These are phyloP conservation scores for Ceratocystis eucalypticola DNA, from an alignment of 2,329 filamentous ascomycete species.

Conservation along the genomic window DNA sequence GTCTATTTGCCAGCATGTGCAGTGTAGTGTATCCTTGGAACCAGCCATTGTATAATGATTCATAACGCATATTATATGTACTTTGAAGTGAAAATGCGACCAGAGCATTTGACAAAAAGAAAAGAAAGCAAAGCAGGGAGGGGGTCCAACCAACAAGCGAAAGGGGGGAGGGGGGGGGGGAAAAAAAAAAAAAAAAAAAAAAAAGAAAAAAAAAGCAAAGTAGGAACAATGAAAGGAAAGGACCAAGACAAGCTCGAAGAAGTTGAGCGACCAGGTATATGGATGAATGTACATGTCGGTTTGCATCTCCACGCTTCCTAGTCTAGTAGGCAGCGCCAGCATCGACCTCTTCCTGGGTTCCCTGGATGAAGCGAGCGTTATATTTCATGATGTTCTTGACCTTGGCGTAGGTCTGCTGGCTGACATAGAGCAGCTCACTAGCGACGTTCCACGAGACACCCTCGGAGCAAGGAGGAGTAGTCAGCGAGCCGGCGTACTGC, in stretches of 20 bases:
- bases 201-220: background rate
- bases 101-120: too few relatives aligned
- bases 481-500: conserved; percentile 44
- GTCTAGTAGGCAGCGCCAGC: background rate
- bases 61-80: background rate
- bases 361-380: conserved; percentile 43
- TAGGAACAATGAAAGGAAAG: background rate
- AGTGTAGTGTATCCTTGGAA: background rate
- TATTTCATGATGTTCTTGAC: conserved; percentile 42
- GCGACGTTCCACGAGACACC: conserved; percentile 41
- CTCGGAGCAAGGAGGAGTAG: conserved; percentile 49
- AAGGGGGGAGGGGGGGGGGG: too few relatives aligned
- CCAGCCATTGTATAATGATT: conserved; percentile 1
- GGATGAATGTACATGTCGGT: background rate
- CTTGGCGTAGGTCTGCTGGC: conserved; percentile 35
- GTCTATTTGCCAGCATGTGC: background rate
- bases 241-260: background rate
- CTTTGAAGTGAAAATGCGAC: background rate
- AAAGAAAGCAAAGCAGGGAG: too few relatives aligned
- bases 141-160: too few relatives aligned
- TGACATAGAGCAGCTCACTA: conserved; percentile 34
- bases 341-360: conserved; percentile 23
- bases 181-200: background rate
- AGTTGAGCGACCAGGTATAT: background rate
- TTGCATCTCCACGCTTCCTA: background rate